Evolutionary conservation across 2,329 filamentous ascomycete genomes (phyloP).

Genomic region (Cryphonectria nitschkei): DNA sequence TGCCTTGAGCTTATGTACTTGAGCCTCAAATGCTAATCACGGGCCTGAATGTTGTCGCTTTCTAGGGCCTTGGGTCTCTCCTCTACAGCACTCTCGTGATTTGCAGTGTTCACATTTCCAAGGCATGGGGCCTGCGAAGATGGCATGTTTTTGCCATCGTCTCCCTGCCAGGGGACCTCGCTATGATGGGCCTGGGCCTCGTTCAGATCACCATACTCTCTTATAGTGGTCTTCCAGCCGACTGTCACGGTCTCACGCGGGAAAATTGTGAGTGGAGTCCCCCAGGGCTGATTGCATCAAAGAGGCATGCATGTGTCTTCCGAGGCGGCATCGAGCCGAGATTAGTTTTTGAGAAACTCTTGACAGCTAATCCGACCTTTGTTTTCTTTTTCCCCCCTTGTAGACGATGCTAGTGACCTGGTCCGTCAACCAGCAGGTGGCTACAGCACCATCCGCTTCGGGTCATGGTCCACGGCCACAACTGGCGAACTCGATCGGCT

Average conservation of each 20-base stretch:
- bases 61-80: slow-evolving; percentile 30
- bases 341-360: background rate
- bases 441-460: slow-evolving; percentile 27
- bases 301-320: background rate
- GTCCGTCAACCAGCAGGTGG: slow-evolving; percentile 24
- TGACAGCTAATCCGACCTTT: background rate
- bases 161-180: slow-evolving; percentile 33
- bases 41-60: background rate
- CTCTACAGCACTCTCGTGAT: slow-evolving; percentile 33
- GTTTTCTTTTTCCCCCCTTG: background rate
- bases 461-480: slow-evolving; percentile 14
- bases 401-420: slow-evolving; percentile 28
- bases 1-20: background rate
- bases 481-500: slow-evolving; percentile 29
- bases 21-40: background rate
- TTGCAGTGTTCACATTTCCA: slow-evolving; percentile 30
- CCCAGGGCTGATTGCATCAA: background rate
- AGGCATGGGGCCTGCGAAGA: slow-evolving; percentile 25
- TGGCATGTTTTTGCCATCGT: slow-evolving; percentile 30
- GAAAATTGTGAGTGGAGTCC: slow-evolving; percentile 27
- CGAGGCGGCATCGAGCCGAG: background rate
- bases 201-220: slow-evolving; percentile 32
- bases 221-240: slow-evolving; percentile 26
- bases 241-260: slow-evolving; percentile 29
- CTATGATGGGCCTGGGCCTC: slow-evolving; percentile 32